Base-by-base conservation (phyloP, 768 basidiomycete genomes). In the Hortiboletus campestris region DNA sequence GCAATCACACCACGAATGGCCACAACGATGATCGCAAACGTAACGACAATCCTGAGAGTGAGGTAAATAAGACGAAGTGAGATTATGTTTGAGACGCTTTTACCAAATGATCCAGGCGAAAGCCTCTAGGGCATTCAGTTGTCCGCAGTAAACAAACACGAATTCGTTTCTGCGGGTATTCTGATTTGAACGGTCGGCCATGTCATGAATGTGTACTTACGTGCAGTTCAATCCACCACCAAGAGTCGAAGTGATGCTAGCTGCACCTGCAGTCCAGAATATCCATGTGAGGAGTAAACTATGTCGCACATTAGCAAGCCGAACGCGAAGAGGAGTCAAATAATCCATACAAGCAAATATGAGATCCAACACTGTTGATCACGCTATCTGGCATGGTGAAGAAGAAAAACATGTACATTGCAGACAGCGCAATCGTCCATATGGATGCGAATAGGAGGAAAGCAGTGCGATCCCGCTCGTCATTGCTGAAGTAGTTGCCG, bases 81-180 rank as follows among this genome's bases (percentile, higher is more conserved):
- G 2, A 40, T 16, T 3, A 25, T 16, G 13, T 32, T 38, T 42
- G 22, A 38, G 22, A 19, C 17, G 3, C 19, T 19, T 71, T 58
- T 59, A 89, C 88, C 85, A 88, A 60, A 82, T 79, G 14, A 87
- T 63, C 89, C 90, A 92, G 9, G 87, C 82, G 63, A 91, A 91
- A 19, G 74, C 89, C 64, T 85, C 80, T 2, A 88, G 70, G 6
- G 90, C 88, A 51, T 90, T 91, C 34, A 91, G 73, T 63, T 92
- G 90, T 29, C 81, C 81, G 64, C 90, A 93, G 57, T 90, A 90
- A 13, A 76, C 72, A 58, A 83, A 81, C 13, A 67, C 59, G 13
- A 68, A 69, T 60, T 82, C 74, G 16, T 74, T 79, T 46, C 75
- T 74, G 46, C 13, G 14, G 20, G 47, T 43, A 19, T 12, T 57